Conservation (phyloP, 345 rosid species). For the Hibiscus tridactylites region DNA sequence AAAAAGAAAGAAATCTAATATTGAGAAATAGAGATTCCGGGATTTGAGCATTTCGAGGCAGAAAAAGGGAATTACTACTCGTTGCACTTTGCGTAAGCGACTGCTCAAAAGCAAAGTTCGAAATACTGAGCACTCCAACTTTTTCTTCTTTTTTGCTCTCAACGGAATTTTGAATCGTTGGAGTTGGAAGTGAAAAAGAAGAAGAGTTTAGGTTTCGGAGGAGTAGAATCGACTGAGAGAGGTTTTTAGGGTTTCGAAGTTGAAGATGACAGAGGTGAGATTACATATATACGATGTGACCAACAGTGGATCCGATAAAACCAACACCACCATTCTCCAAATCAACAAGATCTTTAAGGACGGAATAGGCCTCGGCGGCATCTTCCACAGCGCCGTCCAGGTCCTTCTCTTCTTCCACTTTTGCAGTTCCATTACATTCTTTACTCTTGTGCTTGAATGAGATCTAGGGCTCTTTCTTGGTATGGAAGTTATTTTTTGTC, state of each 20-base stretch:
- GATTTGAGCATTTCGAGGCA: constrained; percentile 4
- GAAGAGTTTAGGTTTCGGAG: neutral
- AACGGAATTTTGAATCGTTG: neutral
- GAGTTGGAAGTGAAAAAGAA: neutral
- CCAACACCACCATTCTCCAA: constrained; percentile 80
- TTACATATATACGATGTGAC: constrained; percentile 91
- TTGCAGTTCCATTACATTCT: neutral
- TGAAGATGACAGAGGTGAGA: constrained; percentile 65
- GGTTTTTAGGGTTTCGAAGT: constrained; percentile 17
- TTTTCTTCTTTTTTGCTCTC: neutral
- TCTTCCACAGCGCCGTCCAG: constrained; percentile 98
- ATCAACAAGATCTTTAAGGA: constrained; percentile 96
- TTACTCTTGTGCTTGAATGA: neutral
- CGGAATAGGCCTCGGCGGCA: constrained; percentile 90
- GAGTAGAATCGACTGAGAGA: neutral
- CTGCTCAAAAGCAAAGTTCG: neutral
- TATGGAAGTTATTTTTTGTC: neutral
- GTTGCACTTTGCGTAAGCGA: neutral
- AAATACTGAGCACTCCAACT: neutral
- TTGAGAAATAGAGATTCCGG: neutral
- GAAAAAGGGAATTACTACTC: neutral
- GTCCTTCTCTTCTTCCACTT: constrained; percentile 19
- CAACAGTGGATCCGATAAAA: constrained; percentile 95
- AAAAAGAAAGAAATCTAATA: neutral
- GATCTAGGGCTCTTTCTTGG: constrained; percentile 25